Evolutionary conservation across 2,329 filamentous ascomycete species (phyloP), one percentile per base, ranked within the genome.

Genomic region (Diaporthe capsici): DNA sequence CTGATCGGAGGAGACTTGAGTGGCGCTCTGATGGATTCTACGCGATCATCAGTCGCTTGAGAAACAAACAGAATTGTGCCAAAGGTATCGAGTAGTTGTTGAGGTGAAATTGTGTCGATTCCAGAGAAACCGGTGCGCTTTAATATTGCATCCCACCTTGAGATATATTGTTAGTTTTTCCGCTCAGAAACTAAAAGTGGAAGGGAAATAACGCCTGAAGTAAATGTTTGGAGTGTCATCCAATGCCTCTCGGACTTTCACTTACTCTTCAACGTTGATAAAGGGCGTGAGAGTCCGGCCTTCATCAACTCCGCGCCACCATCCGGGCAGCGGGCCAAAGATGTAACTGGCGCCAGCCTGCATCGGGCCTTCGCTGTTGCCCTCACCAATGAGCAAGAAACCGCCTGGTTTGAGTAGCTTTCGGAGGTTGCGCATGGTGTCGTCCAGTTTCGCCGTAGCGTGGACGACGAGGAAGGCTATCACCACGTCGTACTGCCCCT

Each of bases 321-420:
- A 75, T 17, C 75, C 72, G 10, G 75, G 75, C 7, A 76, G 65
- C 0, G 71, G 55, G 3, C 75, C 75, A 28, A 76, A 74, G 20
- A 65, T 71, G 49, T 53, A 71, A 17, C 72, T 47, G 28, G 28
- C 60, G 5, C 25, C 25, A 31, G 25, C 34, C 8, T 61, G 37
- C 34, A 58, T 42, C 25, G 37, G 57, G 12, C 47, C 74, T 15
- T 76, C 61, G 22, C 47, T 31, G 5, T 53, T 78, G 28, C 74
- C 70, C 44, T 79, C 78, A 0, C 72, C 61, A 2, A 79, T 22
- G 2, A 80, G 42, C 5, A 87, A 77, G 42, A 82, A 82, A 0
- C 86, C 86, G 3, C 81, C 83, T 0, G 85, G 82, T 15, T 81
- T 82, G 0, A 85, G 74, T 1, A 85, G 76, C 7, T 76, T 76